Evolutionary conservation across 75 land plant genomes (phyloP).

Genomic region (Cryptomeria japonica): DNA sequence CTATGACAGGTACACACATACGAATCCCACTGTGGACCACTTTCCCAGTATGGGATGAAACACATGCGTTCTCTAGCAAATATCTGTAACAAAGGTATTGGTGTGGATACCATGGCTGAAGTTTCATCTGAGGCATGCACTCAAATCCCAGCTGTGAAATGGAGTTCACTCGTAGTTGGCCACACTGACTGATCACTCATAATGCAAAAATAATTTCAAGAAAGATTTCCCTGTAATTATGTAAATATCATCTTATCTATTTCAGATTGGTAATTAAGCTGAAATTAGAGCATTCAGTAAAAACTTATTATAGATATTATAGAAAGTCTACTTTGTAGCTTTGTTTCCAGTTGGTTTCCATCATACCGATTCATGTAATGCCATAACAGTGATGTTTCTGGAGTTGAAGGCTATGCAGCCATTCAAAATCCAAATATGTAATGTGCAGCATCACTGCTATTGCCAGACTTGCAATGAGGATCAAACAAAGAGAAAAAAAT

Average conservation of each 20-base stretch:
- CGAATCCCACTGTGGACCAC: conserved; percentile 38
- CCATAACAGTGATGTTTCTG: neutral
- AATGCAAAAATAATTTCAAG: neutral
- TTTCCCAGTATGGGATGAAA: conserved; percentile 81
- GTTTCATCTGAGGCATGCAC: conserved; percentile 58
- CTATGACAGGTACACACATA: conserved; percentile 34
- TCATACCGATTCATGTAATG: neutral
- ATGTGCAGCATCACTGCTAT: neutral
- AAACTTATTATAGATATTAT: neutral
- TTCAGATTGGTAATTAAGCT: neutral
- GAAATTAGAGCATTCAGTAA: neutral
- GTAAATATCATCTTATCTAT: conserved; percentile 6
- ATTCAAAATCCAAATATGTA: neutral
- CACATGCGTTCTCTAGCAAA: conserved; percentile 87
- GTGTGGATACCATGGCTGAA: conserved; percentile 47
- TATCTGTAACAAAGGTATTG: conserved; percentile 74
- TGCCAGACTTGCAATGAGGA: neutral
- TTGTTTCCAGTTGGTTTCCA: neutral
- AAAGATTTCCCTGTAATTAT: neutral
- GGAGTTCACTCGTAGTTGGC: conserved; percentile 45
- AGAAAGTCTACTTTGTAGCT: neutral
- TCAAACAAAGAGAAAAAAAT: neutral
- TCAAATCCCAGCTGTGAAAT: conserved; percentile 32
- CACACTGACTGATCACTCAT: neutral
- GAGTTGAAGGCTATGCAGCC: neutral